Base-by-base conservation (phyloP, 176 grass and related monocot species). In the Chloris gayana region DNA sequence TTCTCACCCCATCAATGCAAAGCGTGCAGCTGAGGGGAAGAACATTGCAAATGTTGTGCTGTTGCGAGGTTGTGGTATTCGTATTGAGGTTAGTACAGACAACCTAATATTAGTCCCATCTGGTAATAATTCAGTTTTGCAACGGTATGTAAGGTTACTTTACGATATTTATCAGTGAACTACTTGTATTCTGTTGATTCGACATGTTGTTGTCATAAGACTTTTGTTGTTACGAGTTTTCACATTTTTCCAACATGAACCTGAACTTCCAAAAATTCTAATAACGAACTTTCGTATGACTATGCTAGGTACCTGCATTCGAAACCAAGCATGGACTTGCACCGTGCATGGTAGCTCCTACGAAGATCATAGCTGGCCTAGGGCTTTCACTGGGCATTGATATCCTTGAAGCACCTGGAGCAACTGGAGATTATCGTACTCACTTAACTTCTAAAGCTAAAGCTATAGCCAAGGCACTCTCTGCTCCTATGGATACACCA, bases 331-430 rank as follows among this genome's bases (percentile, higher is more conserved):
- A 98, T 84, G 92, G 92, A 62, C 85, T 98, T 53, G 63, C 73
- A 4, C 84, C 95, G 30, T 98, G 95, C 92, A 98, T 98, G 92
- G 90, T 95, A 71, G 92, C 95, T 83, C 95, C 95, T 62, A 95
- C 95, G 21, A 98, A 98, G 68, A 98, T 98, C 72, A 98, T 98
- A 85, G 95, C 95, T 67, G 90, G 92, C 39, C 68, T 98, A 78
- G 95, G 92, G 58, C 72, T 95, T 11, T 98, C 95, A 31, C 62
- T 98, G 64, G 95, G 92, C 60, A 89, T 98, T 72, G 95, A 98
- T 77, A 98, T 98, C 67, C 92, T 98, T 59, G 92, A 95, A 95
- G 95, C 92, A 67, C 90, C 90, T 41, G 96, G 96, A 85, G 96
- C 96, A 87, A 95, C 96, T 3, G 96, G 96, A 82, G 96, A 98